Conservation (phyloP, 305 asterid genomes). For the Andrographis paniculata region DNA sequence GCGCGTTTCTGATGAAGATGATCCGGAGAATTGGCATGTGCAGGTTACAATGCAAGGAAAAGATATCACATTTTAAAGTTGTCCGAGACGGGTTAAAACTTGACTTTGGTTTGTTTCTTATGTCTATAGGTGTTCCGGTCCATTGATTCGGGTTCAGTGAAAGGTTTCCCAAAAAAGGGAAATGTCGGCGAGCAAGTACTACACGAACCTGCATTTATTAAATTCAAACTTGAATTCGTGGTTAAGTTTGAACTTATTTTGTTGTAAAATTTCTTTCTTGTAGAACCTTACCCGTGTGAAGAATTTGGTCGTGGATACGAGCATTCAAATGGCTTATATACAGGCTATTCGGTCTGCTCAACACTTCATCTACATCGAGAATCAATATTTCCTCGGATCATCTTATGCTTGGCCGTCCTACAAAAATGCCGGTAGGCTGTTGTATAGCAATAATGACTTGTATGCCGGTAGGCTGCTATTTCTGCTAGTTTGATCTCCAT, state of each 20-base stretch:
- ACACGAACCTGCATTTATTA: constrained; percentile 5
- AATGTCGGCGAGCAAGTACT: constrained; percentile 45
- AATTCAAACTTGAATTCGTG: too few species aligned
- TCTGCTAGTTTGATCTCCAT: too few species aligned
- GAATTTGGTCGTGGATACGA: constrained; percentile 70
- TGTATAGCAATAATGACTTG: too few species aligned
- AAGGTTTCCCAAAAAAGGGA: constrained; percentile 78
- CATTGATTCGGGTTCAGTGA: constrained; percentile 84
- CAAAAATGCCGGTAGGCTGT: constrained; percentile 50
- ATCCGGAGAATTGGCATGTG: constrained; percentile 92
- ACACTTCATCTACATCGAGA: constrained; percentile 80
- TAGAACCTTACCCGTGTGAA: constrained; percentile 83
- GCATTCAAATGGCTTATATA: constrained; percentile 86
- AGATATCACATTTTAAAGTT: neutral
- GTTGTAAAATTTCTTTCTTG: constrained; percentile 15
- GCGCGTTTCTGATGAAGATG: constrained; percentile 63
- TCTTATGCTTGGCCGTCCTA: constrained; percentile 89
- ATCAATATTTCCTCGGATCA: constrained; percentile 85
- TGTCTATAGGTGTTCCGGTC: constrained; percentile 74
- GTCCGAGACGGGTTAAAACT: constrained; percentile 3
- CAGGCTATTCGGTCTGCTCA: constrained; percentile 90
- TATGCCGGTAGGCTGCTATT: too few species aligned
- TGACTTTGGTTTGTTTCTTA: constrained; percentile 11
- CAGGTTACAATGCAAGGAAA: constrained; percentile 44
- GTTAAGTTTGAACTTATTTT: too few species aligned